Evolutionary conservation across 345 rosid species (phyloP).

Genomic region (Balakata baccata): DNA sequence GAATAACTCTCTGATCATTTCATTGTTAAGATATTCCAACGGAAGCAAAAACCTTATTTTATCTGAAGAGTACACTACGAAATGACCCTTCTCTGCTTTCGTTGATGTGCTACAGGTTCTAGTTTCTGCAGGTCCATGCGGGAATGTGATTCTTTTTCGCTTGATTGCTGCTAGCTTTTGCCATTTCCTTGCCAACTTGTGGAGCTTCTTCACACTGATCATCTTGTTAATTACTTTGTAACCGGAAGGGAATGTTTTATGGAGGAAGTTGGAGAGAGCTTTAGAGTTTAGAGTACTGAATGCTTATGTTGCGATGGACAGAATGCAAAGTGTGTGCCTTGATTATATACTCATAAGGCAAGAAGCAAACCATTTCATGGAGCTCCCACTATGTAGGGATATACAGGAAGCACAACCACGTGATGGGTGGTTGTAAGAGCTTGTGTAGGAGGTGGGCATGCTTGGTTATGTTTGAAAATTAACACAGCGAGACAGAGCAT

Average conservation of each 20-base stretch:
- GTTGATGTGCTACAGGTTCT: neutral
- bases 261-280: no score
- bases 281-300: no score
- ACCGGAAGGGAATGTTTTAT: no score
- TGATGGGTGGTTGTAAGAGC: neutral
- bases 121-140: neutral
- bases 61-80: conserved; percentile 6
- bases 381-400: neutral
- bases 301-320: neutral
- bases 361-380: no score
- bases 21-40: neutral
- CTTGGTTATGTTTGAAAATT: neutral
- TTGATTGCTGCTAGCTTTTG: neutral
- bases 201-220: neutral
- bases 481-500: neutral
- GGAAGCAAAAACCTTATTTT: neutral
- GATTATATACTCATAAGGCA: neutral
- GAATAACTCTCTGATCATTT: conserved; percentile 3
- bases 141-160: neutral
- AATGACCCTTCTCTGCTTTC: conserved; percentile 10
- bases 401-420: neutral
- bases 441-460: neutral
- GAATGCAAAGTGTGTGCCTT: neutral
- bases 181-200: conserved; percentile 15
- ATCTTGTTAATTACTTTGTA: neutral